phyloP scores from a whole-genome alignment of 139 green algal genomes.

The Gonium pectorale region DNA sequence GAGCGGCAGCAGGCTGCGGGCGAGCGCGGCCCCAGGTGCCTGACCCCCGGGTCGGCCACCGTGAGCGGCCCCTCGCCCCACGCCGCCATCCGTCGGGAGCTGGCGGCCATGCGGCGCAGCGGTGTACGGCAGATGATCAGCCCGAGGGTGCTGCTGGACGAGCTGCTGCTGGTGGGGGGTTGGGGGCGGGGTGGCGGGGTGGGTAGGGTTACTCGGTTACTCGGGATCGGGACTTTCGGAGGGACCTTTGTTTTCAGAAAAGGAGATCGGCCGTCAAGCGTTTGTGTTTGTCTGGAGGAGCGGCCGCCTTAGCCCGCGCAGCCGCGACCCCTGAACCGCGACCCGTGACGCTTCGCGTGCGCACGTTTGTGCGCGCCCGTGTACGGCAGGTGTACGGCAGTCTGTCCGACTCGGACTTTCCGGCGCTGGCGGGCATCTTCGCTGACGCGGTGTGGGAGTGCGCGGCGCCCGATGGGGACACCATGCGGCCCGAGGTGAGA shows the following conservation, averaged over 20 bases:
- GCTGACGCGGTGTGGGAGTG: slow-evolving; percentile 24
- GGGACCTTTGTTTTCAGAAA: too few relatives aligned
- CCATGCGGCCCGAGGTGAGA: background rate
- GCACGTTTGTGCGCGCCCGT: background rate
- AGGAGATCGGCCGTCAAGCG: too few relatives aligned
- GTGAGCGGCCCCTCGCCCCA: background rate
- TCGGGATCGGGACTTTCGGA: too few relatives aligned
- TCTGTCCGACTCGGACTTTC: slow-evolving; percentile 35
- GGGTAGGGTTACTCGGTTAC: too few relatives aligned
- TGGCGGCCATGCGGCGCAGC: background rate
- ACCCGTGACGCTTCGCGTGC: background rate
- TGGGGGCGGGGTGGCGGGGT: background rate
- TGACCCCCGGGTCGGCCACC: background rate
- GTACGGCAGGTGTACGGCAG: slow-evolving; percentile 24
- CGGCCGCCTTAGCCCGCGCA: too few relatives aligned
- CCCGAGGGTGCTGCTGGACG: slow-evolving; percentile 15
- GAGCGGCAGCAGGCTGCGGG: background rate
- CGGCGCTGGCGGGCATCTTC: background rate
- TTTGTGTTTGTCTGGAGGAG: too few relatives aligned
- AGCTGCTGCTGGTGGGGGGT: slow-evolving; percentile 3
- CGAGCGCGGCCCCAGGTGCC: too few relatives aligned
- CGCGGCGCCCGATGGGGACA: background rate
- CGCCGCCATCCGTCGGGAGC: background rate
- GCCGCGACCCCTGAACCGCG: background rate
- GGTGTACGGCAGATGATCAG: background rate